Conservation (phyloP, 805 yeast species). For the Suhomyces faveliae region DNA sequence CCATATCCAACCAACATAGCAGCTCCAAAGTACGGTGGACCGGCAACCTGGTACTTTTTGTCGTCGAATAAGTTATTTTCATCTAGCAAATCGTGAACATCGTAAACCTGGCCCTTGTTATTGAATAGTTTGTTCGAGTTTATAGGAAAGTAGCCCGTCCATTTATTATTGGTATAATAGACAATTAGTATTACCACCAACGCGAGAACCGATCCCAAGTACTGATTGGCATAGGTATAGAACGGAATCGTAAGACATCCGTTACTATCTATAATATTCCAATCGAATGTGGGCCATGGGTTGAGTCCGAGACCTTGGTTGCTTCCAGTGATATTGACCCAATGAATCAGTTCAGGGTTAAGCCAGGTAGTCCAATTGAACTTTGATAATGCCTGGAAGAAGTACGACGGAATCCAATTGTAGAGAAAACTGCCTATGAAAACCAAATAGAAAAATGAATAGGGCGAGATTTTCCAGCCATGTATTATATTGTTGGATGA, state of each 20-base stretch:
- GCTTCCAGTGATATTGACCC: constrained; percentile 39
- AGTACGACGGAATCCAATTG: constrained; percentile 42
- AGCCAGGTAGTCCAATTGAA: constrained; percentile 50
- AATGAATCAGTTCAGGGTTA: constrained; percentile 36
- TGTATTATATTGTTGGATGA: constrained; percentile 19
- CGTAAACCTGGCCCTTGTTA: constrained; percentile 48
- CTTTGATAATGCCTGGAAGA: constrained; percentile 38
- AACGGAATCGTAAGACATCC: constrained; percentile 44
- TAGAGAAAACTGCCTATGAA: constrained; percentile 37
- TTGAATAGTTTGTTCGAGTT: constrained; percentile 52
- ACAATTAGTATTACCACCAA: constrained; percentile 32
- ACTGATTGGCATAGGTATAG: constrained; percentile 41
- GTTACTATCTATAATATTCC: constrained; percentile 39
- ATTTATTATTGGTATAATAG: constrained; percentile 48
- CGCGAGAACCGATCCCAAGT: constrained; percentile 35
- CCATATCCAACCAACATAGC: constrained; percentile 61
- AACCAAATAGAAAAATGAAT: constrained; percentile 37
- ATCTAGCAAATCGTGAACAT: constrained; percentile 47
- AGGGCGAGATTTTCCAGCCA: constrained; percentile 45
- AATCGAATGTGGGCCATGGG: constrained; percentile 44
- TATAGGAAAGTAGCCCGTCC: constrained; percentile 53
- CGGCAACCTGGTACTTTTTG: constrained; percentile 48
- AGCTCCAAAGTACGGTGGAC: constrained; percentile 67
- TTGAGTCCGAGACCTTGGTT: constrained; percentile 40
- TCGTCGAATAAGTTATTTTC: constrained; percentile 45